A percentile compares a stretch with the other conserved stretches of the same genome.
These are phyloP conservation scores for Colletotrichum acutatum DNA, from an alignment of 2,329 filamentous ascomycete species.

Conservation along the genomic window DNA sequence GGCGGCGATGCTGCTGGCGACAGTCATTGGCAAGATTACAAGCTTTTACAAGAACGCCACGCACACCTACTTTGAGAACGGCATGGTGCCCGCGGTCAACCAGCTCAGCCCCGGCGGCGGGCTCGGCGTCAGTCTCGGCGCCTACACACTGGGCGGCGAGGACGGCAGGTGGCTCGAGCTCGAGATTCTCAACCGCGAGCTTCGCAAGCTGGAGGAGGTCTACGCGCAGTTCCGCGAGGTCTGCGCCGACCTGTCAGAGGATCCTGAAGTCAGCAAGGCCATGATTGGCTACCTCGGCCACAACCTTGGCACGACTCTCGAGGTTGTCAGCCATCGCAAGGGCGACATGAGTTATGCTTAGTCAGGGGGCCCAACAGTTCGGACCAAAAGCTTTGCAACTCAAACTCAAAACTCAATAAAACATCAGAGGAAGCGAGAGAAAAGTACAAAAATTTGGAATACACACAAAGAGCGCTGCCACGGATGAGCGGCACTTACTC, in stretches of 20 bases:
- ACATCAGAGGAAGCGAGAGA: neutral
- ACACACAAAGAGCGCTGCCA: neutral
- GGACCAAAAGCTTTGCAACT: neutral
- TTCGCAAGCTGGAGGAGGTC: slow-evolving; percentile 59
- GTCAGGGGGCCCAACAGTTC: neutral
- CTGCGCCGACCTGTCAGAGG: slow-evolving; percentile 51
- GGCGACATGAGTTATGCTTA: slow-evolving; percentile 44
- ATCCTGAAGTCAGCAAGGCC: slow-evolving; percentile 55
- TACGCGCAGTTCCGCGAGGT: slow-evolving; percentile 57
- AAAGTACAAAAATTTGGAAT: neutral
- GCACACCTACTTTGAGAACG: slow-evolving; percentile 50
- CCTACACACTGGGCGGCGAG: slow-evolving; percentile 57
- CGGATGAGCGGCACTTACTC: neutral
- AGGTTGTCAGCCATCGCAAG: slow-evolving; percentile 52
- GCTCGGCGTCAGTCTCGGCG: slow-evolving; percentile 54
- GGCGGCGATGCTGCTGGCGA: slow-evolving; percentile 60
- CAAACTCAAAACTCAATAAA: neutral
- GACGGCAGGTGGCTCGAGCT: slow-evolving; percentile 59
- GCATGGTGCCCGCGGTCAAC: slow-evolving; percentile 33
- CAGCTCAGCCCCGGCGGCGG: slow-evolving; percentile 35
- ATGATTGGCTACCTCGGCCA: slow-evolving; percentile 58
- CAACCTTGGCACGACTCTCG: slow-evolving; percentile 54
- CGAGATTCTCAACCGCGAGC: slow-evolving; percentile 59
- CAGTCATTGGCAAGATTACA: slow-evolving; percentile 59
- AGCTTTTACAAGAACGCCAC: slow-evolving; percentile 57